Evolutionary conservation across 2,329 filamentous ascomycete species (phyloP).

Genomic region (Sporothrix brunneoviolacea): DNA sequence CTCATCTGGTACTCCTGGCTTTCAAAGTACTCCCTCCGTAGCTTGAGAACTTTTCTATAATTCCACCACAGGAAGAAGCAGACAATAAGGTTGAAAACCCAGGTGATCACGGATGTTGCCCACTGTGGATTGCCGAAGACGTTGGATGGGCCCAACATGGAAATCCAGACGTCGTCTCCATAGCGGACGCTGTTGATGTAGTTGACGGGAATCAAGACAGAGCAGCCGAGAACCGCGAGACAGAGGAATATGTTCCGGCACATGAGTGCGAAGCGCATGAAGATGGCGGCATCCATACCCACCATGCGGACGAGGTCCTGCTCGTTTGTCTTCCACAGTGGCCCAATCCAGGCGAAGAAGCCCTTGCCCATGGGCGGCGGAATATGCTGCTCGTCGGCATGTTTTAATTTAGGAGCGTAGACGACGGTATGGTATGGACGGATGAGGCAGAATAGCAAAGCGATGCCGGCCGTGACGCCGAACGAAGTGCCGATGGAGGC

Average conservation of each 20-base stretch:
- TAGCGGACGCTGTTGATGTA: conserved; percentile 42
- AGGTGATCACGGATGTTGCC: conserved; percentile 54
- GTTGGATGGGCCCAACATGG: conserved; percentile 53
- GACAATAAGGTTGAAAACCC: conserved; percentile 66
- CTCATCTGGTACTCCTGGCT: conserved; percentile 83
- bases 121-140: conserved; percentile 49
- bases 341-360: conserved; percentile 79
- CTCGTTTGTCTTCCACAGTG: conserved; percentile 73
- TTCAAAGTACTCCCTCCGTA: conserved; percentile 76
- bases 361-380: conserved; percentile 81
- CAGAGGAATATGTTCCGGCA: conserved; percentile 80
- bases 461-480: conserved; percentile 64
- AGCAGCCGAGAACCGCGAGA: conserved; percentile 65
- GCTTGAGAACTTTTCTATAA: conserved; percentile 63
- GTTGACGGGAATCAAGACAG: conserved; percentile 77
- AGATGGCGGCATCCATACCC: conserved; percentile 85
- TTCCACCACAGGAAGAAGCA: conserved; percentile 85
- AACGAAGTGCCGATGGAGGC: conserved; percentile 76
- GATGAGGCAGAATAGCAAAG: conserved; percentile 77
- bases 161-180: conserved; percentile 40
- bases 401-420: conserved; percentile 89
- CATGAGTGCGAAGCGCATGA: conserved; percentile 85
- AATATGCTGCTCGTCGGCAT: conserved; percentile 83
- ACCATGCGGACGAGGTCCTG: conserved; percentile 70
- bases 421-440: conserved; percentile 88